These are phyloP conservation scores for Geranomyces variabilis DNA, from an alignment of 192 early-diverging fungal species.

Conservation along the genomic window DNA sequence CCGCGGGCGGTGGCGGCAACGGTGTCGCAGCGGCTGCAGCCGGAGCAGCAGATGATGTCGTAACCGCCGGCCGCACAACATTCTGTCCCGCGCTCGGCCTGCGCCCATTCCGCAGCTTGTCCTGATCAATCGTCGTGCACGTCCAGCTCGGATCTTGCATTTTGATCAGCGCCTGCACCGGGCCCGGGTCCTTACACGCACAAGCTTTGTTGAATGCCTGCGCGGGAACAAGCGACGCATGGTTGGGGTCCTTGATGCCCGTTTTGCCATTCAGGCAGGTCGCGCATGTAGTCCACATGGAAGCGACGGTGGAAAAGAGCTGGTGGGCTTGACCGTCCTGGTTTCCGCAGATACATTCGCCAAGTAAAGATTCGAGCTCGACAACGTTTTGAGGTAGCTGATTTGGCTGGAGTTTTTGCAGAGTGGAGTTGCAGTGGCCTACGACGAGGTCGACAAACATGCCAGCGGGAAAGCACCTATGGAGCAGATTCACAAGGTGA, in stretches of 20 bases:
- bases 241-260: constrained; percentile 20
- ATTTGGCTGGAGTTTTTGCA: constrained; percentile 8
- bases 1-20: not conserved
- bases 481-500: too few species aligned
- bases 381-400: constrained; percentile 1
- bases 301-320: not conserved
- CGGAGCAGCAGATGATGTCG: not conserved
- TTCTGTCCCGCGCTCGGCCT: constrained; percentile 3
- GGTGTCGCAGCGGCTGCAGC: not conserved
- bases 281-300: constrained; percentile 27
- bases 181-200: constrained; percentile 18
- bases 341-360: constrained; percentile 23
- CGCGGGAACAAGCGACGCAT: constrained; percentile 3
- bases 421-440: constrained; percentile 25
- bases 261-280: constrained; percentile 20
- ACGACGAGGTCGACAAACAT: constrained; percentile 27
- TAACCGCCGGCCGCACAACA: not conserved
- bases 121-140: constrained; percentile 17
- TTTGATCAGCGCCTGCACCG: constrained; percentile 16
- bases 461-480: constrained; percentile 24
- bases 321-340: not conserved
- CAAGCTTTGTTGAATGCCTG: constrained; percentile 1
- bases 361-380: constrained; percentile 18
- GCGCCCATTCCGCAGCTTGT: constrained; percentile 9
- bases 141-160: constrained; percentile 25